A percentile compares a stretch with the other conserved stretches of the same genome.
These are phyloP conservation scores for Alternaria ethzedia DNA, from an alignment of 2,329 filamentous ascomycete genomes.

Conservation along the genomic window DNA sequence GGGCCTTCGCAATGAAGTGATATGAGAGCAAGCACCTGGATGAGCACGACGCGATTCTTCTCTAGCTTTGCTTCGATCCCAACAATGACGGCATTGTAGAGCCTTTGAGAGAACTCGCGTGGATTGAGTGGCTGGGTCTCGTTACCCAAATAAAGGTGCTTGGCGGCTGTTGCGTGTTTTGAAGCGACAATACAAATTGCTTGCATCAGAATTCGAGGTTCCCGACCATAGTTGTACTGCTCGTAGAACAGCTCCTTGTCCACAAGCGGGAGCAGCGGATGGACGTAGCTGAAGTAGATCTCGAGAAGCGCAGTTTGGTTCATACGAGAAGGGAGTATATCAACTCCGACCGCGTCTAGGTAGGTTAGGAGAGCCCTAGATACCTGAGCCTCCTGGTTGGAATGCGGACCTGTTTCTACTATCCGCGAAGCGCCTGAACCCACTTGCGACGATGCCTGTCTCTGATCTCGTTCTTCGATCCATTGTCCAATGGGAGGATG, in stretches of 20 bases:
- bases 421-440: slow-evolving; percentile 32
- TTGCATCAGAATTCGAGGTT: slow-evolving; percentile 51
- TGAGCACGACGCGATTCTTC: slow-evolving; percentile 55
- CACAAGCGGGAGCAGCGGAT: slow-evolving; percentile 56
- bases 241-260: slow-evolving; percentile 52
- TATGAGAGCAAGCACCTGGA: slow-evolving; percentile 55
- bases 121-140: slow-evolving; percentile 44
- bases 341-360: slow-evolving; percentile 46
- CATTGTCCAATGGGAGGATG: slow-evolving; percentile 45
- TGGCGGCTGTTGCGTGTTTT: slow-evolving; percentile 53
- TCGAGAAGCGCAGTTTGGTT: slow-evolving; percentile 50
- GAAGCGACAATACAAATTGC: slow-evolving; percentile 58
- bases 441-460: slow-evolving; percentile 28
- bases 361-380: slow-evolving; percentile 46
- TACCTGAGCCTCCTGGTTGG: slow-evolving; percentile 39
- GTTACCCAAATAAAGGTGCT: slow-evolving; percentile 49
- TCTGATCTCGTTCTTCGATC: slow-evolving; percentile 41
- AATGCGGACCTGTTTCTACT: slow-evolving; percentile 40
- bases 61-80: slow-evolving; percentile 51
- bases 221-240: slow-evolving; percentile 43
- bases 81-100: slow-evolving; percentile 53
- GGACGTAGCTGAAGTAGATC: slow-evolving; percentile 55
- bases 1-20: slow-evolving; percentile 57
- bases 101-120: slow-evolving; percentile 53
- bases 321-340: slow-evolving; percentile 43